Evolutionary conservation across 73 alveolate species (phyloP).

Genomic region (Paramecium caudatum): DNA sequence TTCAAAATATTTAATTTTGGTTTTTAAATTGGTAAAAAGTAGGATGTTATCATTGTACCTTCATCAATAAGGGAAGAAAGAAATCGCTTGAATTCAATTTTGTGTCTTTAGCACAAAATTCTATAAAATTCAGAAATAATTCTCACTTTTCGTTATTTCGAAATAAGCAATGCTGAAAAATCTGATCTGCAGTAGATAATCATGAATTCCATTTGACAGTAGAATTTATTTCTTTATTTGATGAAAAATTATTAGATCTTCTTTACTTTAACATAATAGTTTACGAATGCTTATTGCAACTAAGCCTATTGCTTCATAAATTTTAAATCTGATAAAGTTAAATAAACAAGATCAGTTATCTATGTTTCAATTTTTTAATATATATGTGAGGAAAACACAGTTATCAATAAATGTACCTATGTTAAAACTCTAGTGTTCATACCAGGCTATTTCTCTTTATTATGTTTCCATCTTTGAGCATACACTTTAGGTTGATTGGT

Average conservation of each 20-base stretch:
- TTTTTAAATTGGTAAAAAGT: background rate
- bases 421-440: background rate
- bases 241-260: background rate
- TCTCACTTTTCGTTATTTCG: background rate
- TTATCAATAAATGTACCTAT: background rate
- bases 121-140: background rate
- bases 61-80: background rate
- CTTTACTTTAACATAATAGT: background rate
- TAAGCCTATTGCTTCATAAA: background rate
- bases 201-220: background rate
- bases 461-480: background rate
- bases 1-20: slow-evolving; percentile 34
- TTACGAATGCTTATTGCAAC: background rate
- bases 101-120: background rate
- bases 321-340: background rate
- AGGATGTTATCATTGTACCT: background rate
- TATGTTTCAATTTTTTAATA: background rate
- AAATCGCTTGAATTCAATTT: background rate
- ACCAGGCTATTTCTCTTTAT: background rate
- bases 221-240: background rate
- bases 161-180: background rate
- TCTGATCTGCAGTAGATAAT: background rate
- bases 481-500: background rate
- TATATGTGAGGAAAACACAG: background rate
- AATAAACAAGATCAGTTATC: background rate